A percentile compares a stretch with the other conserved stretches of the same genome.
Conservation (phyloP, 2,329 filamentous ascomycete species). For the Thermothelomyces thermophilus region DNA sequence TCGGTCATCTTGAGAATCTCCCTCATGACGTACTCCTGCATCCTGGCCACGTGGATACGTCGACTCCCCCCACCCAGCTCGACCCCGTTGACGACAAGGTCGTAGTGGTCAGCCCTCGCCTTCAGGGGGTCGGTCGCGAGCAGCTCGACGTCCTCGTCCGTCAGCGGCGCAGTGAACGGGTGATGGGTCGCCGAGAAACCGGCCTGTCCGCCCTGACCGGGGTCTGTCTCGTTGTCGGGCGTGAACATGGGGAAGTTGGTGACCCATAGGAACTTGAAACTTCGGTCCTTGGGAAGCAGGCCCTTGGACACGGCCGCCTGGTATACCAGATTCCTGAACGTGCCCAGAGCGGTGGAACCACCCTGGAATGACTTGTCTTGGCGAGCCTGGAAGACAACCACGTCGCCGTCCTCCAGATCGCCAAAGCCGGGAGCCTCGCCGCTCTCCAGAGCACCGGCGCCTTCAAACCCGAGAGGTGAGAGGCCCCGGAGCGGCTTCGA, state of each 20-base stretch:
- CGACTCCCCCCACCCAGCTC: constrained; percentile 90
- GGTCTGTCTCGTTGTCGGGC: constrained; percentile 56
- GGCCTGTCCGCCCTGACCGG: constrained; percentile 73
- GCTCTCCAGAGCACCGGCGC: constrained; percentile 41
- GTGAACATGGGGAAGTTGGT: constrained; percentile 91
- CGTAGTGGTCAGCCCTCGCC: constrained; percentile 83
- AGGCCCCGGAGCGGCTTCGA: constrained; percentile 70
- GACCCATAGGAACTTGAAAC: constrained; percentile 74
- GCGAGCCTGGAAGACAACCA: constrained; percentile 77
- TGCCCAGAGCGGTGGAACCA: constrained; percentile 63
- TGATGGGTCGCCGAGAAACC: constrained; percentile 88
- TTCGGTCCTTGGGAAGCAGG: constrained; percentile 43
- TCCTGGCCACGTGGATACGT: constrained; percentile 76
- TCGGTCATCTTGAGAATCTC: constrained; percentile 74
- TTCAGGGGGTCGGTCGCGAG: constrained; percentile 65
- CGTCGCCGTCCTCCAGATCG: constrained; percentile 59
- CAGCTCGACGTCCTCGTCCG: constrained; percentile 63
- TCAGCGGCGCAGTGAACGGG: constrained; percentile 85
- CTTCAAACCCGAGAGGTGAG: constrained; percentile 69
- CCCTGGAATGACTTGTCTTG: constrained; percentile 58
- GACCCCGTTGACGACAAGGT: constrained; percentile 90
- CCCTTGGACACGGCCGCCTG: constrained; percentile 58
- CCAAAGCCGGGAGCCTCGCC: constrained; percentile 26
- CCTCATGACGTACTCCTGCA: constrained; percentile 80
- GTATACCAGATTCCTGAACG: constrained; percentile 64